Conservation (phyloP, 179 eudicot genomes). For the Monotropa hypopitys region DNA sequence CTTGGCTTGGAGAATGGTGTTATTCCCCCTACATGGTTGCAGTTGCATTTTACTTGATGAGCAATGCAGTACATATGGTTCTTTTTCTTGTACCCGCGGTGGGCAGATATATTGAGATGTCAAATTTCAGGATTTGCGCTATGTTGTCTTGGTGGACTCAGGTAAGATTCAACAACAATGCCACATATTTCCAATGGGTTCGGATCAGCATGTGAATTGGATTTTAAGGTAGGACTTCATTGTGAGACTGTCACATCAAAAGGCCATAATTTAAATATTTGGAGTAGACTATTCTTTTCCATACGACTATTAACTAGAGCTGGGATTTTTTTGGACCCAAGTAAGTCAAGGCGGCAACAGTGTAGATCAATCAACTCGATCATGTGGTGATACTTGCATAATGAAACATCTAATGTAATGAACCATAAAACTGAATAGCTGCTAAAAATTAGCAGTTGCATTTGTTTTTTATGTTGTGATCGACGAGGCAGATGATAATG, state of each 20-base stretch:
- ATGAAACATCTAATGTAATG: not conserved
- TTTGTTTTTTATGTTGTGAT: not conserved
- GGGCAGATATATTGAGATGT: constrained; percentile 80
- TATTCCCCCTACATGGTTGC: constrained; percentile 90
- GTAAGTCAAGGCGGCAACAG: not conserved
- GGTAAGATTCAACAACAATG: constrained; percentile 28
- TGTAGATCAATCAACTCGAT: not conserved
- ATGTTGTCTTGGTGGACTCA: constrained; percentile 82
- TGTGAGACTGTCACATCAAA: not conserved
- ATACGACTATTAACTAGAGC: not conserved
- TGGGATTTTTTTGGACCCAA: not conserved
- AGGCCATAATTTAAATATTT: not conserved
- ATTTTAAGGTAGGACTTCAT: not conserved
- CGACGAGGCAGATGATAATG: not conserved
- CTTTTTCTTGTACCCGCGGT: constrained; percentile 83
- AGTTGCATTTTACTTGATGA: constrained; percentile 65
- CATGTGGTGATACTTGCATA: not conserved
- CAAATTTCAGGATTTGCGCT: constrained; percentile 54
- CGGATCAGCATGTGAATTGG: not conserved
- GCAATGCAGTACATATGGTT: constrained; percentile 70
- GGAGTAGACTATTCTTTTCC: not conserved
- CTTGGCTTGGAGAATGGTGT: constrained; percentile 94
- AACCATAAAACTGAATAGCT: not conserved
- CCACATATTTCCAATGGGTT: not conserved
- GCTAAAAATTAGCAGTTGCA: not conserved